Base-by-base conservation (phyloP, 140 eudicot species). In the Erigeron philadelphicus region DNA sequence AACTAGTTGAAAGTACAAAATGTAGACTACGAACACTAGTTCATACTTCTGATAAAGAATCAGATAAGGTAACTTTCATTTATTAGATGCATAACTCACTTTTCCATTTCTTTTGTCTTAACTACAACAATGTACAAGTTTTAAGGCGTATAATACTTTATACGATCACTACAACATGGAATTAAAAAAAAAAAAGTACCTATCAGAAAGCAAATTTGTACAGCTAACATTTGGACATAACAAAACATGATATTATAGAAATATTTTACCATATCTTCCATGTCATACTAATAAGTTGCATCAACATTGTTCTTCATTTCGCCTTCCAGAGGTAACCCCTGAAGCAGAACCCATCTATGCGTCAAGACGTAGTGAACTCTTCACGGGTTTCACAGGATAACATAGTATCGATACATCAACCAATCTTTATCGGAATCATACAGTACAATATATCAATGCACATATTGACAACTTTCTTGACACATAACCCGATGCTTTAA, bases 161-260 rank as follows among this genome's bases (percentile, higher is more conserved):
- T n/a, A 64, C 77, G 64, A 63, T 43, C n/a, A 64, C 43, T 66
- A 19, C 72, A 64, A 64, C 72, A 54, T 64, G 3, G 19, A 45
- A 64, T 1, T 19, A 1, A 45, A 45, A 45, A 21, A 67, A 3
- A 10, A 12, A 77, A 77, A 70, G 41, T 55, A 21, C 55, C 72
- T 64, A 62, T 65, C 44, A 55, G 61, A 71, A 15, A 21, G 19
- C 58, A 59, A 62, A 77, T 77, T 55, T 77, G 81, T 77, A 71
- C 81, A 75, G 12, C 66, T 43, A 59, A 10, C 57, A 13, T 71
- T 44, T 5, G 9, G 60, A 47, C 67, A 15, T 31, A 5, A 48
- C n/a, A 47, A 66, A 57, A 18, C 64, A 64, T 53, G 16, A 55
- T 47, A 75, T 55, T 7, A 66, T 52, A 40, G 46, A 73, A 72